Evolutionary conservation across 441 rosid genomes (phyloP).

Genomic region (Theobroma grandiflorum): DNA sequence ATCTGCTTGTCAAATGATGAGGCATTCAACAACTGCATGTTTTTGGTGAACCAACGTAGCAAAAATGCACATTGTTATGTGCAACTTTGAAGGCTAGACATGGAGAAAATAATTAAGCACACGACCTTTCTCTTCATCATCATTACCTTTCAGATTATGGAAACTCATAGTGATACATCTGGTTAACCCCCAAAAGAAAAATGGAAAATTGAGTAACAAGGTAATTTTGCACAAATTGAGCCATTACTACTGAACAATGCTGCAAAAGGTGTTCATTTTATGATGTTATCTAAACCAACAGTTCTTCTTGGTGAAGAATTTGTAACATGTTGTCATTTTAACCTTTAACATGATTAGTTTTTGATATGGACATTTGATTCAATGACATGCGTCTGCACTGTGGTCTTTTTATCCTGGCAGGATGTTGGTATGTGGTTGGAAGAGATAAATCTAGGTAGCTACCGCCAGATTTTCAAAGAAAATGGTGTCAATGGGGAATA

Average conservation of each 20-base stretch:
- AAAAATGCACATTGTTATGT: neutral
- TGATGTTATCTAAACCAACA: neutral
- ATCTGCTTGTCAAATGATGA: slow-evolving; percentile 6
- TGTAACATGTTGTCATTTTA: neutral
- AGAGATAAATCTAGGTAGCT: slow-evolving; percentile 90
- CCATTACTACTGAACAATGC: neutral
- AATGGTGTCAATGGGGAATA: slow-evolving; percentile 97
- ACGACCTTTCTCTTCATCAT: neutral
- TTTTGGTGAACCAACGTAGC: neutral
- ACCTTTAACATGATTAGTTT: neutral
- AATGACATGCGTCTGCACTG: slow-evolving; percentile 21
- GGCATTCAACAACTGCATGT: neutral
- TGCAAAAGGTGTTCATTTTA: neutral
- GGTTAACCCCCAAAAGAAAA: neutral
- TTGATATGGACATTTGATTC: slow-evolving; percentile 13
- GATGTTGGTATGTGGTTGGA: slow-evolving; percentile 99
- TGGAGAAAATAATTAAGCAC: neutral
- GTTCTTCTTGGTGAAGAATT: neutral
- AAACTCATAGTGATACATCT: neutral
- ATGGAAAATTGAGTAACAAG: neutral
- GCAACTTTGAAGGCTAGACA: neutral
- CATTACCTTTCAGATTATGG: neutral
- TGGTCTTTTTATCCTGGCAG: slow-evolving; percentile 42
- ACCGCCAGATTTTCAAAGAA: slow-evolving; percentile 93
- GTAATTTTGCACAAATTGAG: neutral